A percentile compares a stretch with the other conserved stretches of the same genome.
Conservation (phyloP, 1,284 basidiomycete species). For the Taiwanofungus camphoratus region DNA sequence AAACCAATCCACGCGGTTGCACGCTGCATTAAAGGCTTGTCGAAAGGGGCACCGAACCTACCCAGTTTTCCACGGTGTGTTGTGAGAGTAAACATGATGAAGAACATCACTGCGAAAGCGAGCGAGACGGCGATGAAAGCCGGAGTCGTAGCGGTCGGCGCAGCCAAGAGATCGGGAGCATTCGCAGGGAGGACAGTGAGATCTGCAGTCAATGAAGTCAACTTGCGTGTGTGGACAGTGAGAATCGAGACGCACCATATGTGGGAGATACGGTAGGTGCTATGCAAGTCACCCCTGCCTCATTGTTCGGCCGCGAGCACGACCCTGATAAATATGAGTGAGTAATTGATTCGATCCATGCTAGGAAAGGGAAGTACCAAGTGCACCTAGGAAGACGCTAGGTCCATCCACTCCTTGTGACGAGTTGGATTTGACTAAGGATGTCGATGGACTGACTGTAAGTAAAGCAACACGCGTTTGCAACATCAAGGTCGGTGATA, state of each 20-base stretch:
- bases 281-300: conserved; percentile 50
- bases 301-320: conserved; percentile 51
- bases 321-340: conserved; percentile 49
- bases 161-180: conserved; percentile 51
- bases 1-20: conserved; percentile 69
- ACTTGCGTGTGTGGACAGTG: not conserved
- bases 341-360: conserved; percentile 5
- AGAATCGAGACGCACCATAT: conserved; percentile 43
- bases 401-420: conserved; percentile 57
- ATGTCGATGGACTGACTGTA: conserved; percentile 53
- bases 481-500: conserved; percentile 58
- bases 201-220: conserved; percentile 38
- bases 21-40: conserved; percentile 54
- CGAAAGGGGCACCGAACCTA: conserved; percentile 43
- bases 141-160: conserved; percentile 57
- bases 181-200: conserved; percentile 52
- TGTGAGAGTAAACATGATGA: conserved; percentile 59
- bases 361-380: conserved; percentile 46
- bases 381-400: conserved; percentile 56
- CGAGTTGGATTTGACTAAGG: conserved; percentile 36
- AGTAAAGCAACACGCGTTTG: conserved; percentile 59
- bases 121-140: conserved; percentile 61
- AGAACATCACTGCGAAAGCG: conserved; percentile 56
- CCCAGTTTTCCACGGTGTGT: conserved; percentile 65
- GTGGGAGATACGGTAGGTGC: conserved; percentile 47